Conservation (phyloP, 129 eudicot genomes). For the Cynara cardunculus region DNA sequence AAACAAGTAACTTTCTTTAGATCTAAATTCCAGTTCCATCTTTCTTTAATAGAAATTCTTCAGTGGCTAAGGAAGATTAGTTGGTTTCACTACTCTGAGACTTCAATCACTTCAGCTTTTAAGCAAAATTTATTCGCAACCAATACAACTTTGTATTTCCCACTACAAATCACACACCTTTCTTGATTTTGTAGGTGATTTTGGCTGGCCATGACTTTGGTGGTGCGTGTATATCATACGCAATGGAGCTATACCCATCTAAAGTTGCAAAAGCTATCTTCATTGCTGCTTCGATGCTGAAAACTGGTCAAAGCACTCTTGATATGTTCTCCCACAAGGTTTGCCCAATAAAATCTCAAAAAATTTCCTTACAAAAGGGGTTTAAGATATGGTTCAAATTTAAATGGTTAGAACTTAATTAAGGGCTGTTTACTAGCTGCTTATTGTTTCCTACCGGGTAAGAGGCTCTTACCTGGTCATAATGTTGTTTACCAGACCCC, state of each 20-base stretch:
- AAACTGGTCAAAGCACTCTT: slow-evolving; percentile 71
- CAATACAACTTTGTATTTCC: not conserved
- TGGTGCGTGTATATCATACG: slow-evolving; percentile 84
- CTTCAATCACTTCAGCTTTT: not conserved
- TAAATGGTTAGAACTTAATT: not conserved
- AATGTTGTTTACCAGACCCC: not conserved
- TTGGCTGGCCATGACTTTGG: slow-evolving; percentile 96
- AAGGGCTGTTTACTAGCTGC: not conserved
- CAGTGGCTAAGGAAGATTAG: not conserved
- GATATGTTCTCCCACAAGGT: slow-evolving; percentile 91
- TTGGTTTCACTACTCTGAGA: not conserved
- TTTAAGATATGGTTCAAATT: not conserved
- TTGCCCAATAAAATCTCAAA: not conserved
- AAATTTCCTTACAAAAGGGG: not conserved
- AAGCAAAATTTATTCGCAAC: not conserved
- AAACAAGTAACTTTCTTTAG: not conserved
- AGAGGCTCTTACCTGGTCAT: not conserved
- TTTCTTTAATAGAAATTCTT: not conserved
- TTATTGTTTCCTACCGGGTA: not conserved
- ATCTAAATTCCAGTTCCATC: not conserved
- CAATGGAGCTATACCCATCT: slow-evolving; percentile 74
- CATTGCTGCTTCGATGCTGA: slow-evolving; percentile 88
- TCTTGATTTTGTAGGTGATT: slow-evolving; percentile 58
- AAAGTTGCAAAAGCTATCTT: slow-evolving; percentile 80
- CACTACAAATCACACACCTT: not conserved